Evolutionary conservation across 176 grass and related monocot species (phyloP).

Genomic region (Oryza rufipogon): DNA sequence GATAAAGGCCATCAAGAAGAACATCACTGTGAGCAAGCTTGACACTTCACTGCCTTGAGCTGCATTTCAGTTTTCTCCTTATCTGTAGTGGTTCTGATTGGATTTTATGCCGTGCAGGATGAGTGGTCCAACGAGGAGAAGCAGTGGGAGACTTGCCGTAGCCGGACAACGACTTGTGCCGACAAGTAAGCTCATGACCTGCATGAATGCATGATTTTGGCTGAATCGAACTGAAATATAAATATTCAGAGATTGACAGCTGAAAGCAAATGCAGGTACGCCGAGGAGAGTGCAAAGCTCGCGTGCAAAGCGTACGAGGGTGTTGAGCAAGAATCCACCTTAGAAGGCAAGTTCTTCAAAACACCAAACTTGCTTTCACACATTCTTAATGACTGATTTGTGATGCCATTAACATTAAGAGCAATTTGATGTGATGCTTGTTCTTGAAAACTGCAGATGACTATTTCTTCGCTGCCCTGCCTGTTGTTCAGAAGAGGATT

Average conservation of each 20-base stretch:
- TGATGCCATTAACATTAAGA: not conserved
- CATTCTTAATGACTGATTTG: not conserved
- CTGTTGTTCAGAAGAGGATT: constrained; percentile 57
- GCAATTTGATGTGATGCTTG: not conserved
- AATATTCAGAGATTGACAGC: not conserved
- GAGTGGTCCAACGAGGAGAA: constrained; percentile 55
- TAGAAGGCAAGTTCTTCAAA: constrained; percentile 46
- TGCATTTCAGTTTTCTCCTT: not conserved
- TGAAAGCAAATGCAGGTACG: constrained; percentile 46
- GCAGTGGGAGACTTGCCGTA: constrained; percentile 58
- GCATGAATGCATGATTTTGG: not conserved
- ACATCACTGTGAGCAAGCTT: constrained; percentile 75
- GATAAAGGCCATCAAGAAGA: constrained; percentile 70
- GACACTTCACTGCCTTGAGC: not conserved
- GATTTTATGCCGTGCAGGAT: constrained; percentile 14
- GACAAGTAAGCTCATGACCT: constrained; percentile 35
- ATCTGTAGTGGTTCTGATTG: not conserved
- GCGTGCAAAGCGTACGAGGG: constrained; percentile 57
- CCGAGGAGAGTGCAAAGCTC: constrained; percentile 49
- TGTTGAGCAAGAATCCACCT: constrained; percentile 48
- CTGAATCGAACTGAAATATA: not conserved
- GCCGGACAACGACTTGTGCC: constrained; percentile 45
- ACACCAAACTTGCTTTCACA: not conserved
- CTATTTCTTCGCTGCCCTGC: constrained; percentile 57
- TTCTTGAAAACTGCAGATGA: constrained; percentile 45